These are phyloP conservation scores for Sideroxylon spinosum DNA, from an alignment of 179 eudicot species.

Conservation along the genomic window DNA sequence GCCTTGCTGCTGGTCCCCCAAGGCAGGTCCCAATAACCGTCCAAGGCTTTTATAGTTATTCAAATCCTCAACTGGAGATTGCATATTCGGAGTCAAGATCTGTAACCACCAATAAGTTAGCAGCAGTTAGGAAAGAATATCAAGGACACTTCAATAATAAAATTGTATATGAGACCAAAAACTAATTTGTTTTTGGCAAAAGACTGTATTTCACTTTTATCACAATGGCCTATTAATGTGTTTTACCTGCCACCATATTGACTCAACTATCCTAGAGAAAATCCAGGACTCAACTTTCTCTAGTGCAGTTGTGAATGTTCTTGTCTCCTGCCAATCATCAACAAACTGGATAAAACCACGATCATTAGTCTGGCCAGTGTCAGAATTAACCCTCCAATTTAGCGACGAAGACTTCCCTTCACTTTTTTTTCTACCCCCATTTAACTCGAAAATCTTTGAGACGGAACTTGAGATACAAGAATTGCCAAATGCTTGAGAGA, in stretches of 20 bases:
- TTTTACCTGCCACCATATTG: constrained; percentile 96
- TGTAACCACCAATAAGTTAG: constrained; percentile 32
- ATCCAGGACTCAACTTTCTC: constrained; percentile 89
- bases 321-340: constrained; percentile 93
- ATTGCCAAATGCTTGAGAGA: constrained; percentile 67
- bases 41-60: constrained; percentile 36
- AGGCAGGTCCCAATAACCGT: constrained; percentile 55
- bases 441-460: constrained; percentile 31
- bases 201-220: not conserved
- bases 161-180: not conserved
- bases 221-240: not conserved
- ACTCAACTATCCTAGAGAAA: constrained; percentile 78
- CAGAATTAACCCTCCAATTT: constrained; percentile 38
- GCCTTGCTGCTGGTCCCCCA: constrained; percentile 76
- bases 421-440: constrained; percentile 30
- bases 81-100: constrained; percentile 85
- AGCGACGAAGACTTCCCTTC: constrained; percentile 31
- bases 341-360: constrained; percentile 34
- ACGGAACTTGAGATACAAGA: constrained; percentile 43
- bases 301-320: constrained; percentile 69
- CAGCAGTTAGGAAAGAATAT: not conserved
- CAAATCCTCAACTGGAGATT: constrained; percentile 56
- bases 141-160: not conserved
- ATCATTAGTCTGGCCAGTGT: constrained; percentile 34
- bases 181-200: not conserved